A percentile compares a stretch with the other conserved stretches of the same genome.
phyloP scores from a whole-genome alignment of 1,139 yeast species.

The Williopsis jadinii region DNA sequence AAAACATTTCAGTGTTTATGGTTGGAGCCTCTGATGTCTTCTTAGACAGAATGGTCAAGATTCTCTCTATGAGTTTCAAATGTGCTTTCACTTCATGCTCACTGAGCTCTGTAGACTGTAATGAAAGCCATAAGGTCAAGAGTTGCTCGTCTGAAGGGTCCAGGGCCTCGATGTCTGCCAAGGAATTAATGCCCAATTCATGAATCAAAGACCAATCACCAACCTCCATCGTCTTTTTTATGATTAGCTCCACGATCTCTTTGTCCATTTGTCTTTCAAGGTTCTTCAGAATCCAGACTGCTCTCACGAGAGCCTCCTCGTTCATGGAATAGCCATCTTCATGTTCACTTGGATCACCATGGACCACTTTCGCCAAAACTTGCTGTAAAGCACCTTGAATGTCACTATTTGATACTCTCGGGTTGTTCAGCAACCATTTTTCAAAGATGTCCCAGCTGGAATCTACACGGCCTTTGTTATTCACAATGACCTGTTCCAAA shows the following conservation, averaged over 20 bases:
- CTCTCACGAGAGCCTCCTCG: conserved; percentile 5
- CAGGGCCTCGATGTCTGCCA: conserved; percentile 4
- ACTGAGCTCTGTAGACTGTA: background rate
- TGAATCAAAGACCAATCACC: conserved; percentile 6
- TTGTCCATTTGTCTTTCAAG: background rate
- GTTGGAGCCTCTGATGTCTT: background rate
- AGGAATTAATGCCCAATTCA: conserved; percentile 5
- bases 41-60: conserved; percentile 6
- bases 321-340: conserved; percentile 13
- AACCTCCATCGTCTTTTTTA: conserved; percentile 3
- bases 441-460: conserved; percentile 21
- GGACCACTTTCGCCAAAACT: conserved; percentile 16
- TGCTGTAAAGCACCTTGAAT: conserved; percentile 7
- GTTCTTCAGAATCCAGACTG: conserved; percentile 12
- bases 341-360: conserved; percentile 21
- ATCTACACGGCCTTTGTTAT: conserved; percentile 21
- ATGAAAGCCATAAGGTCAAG: conserved; percentile 4
- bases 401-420: background rate
- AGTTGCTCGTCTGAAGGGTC: conserved; percentile 7
- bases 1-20: background rate
- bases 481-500: conserved; percentile 12
- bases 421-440: conserved; percentile 3
- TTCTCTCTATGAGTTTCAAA: conserved; percentile 7
- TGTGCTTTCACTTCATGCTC: conserved; percentile 2
- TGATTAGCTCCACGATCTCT: conserved; percentile 2